These are phyloP conservation scores for Trichoderma guizhouense DNA, from an alignment of 2,329 filamentous ascomycete species.

Conservation along the genomic window DNA sequence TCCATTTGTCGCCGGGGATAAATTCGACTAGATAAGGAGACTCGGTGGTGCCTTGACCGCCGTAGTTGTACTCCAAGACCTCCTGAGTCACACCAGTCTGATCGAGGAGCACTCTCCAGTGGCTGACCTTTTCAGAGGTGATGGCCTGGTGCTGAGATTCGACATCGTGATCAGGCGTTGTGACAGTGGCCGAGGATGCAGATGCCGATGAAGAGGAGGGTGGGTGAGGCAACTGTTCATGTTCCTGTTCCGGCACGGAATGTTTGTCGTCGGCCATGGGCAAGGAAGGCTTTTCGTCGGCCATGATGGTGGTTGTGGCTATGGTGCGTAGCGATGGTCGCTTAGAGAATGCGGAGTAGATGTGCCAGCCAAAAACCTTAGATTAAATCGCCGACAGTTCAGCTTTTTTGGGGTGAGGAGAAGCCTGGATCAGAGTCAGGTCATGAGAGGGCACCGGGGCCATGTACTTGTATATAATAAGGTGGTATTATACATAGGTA, in stretches of 20 bases:
- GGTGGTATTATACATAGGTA: background rate
- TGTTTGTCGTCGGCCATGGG: constrained; percentile 14
- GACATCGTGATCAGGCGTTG: constrained; percentile 38
- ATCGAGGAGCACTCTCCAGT: constrained; percentile 54
- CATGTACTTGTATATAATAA: background rate
- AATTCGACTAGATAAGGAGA: constrained; percentile 68
- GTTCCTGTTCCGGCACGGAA: background rate
- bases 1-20: constrained; percentile 62
- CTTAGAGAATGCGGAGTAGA: background rate
- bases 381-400: background rate
- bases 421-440: constrained; percentile 1
- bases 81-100: constrained; percentile 56
- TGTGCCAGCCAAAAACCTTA: background rate
- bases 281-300: constrained; percentile 4
- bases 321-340: background rate
- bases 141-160: constrained; percentile 38
- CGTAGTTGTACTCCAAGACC: constrained; percentile 54
- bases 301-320: constrained; percentile 1
- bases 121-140: constrained; percentile 33
- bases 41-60: constrained; percentile 60
- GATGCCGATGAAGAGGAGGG: constrained; percentile 21
- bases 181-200: constrained; percentile 27
- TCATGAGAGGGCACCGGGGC: background rate
- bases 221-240: background rate
- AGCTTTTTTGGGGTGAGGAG: background rate